Conservation (phyloP, 805 yeast species). For the Candida rishiriensis region DNA sequence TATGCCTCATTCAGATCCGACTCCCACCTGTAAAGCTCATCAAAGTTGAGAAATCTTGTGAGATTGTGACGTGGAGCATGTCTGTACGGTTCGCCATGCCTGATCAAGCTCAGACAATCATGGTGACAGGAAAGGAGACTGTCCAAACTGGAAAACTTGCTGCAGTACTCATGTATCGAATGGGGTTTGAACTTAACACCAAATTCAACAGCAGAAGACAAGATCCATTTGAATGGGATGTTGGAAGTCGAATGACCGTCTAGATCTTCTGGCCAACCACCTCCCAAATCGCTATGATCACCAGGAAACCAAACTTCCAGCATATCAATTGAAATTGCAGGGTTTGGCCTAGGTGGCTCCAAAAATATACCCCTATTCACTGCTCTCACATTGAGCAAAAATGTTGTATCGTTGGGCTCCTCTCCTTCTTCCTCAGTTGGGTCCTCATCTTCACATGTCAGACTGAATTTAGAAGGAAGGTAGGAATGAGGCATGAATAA, state of each 20-base stretch:
- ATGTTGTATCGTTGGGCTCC: too few relatives aligned
- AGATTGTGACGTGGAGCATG: too few relatives aligned
- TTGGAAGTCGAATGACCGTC: conserved; percentile 44
- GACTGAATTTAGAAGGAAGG: conserved; percentile 21
- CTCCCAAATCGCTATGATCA: conserved; percentile 66
- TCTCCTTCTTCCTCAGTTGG: conserved; percentile 6
- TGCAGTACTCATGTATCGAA: conserved; percentile 37
- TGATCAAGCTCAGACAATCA: conserved; percentile 38
- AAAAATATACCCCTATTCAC: too few relatives aligned
- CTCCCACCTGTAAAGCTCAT: background rate
- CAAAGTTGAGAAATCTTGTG: conserved; percentile 5
- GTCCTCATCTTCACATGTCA: background rate
- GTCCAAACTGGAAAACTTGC: conserved; percentile 34
- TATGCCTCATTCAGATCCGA: too few relatives aligned
- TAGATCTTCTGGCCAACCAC: conserved; percentile 53
- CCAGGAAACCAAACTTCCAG: conserved; percentile 67
- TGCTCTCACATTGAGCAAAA: too few relatives aligned
- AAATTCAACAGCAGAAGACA: conserved; percentile 45
- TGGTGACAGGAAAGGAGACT: conserved; percentile 48
- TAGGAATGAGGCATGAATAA: conserved; percentile 43
- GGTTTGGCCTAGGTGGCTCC: background rate
- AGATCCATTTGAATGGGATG: conserved; percentile 57
- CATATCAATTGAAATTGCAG: conserved; percentile 27
- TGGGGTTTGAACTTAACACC: conserved; percentile 45
- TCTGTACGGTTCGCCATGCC: conserved; percentile 1